phyloP scores from a whole-genome alignment of 345 rosid species.

The Pistacia atlantica region DNA sequence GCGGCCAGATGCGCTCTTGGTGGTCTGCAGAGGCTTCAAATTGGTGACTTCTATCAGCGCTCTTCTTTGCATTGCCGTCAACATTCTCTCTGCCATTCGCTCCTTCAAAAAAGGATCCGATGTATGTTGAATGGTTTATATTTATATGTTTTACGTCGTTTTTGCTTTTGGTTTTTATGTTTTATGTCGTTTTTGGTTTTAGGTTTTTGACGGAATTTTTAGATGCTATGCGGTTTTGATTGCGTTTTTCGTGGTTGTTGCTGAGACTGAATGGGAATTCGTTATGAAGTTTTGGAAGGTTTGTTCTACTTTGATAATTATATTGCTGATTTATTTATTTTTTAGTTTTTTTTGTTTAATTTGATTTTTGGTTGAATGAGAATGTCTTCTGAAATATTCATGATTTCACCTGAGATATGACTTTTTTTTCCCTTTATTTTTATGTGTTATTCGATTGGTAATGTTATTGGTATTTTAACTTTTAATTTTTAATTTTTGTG shows the following conservation, averaged over 20 bases:
- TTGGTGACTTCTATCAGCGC: slow-evolving; percentile 66
- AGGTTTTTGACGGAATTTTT: slow-evolving; percentile 92
- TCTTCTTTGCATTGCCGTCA: slow-evolving; percentile 77
- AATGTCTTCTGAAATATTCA: too few species aligned
- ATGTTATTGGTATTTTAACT: too few species aligned
- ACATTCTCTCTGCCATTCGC: slow-evolving; percentile 79
- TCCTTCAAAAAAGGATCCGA: slow-evolving; percentile 76
- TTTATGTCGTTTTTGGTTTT: not conserved
- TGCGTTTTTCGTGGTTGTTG: slow-evolving; percentile 67
- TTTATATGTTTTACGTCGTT: not conserved
- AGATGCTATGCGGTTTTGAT: slow-evolving; percentile 86
- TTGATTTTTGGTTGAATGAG: not conserved
- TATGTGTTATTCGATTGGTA: too few species aligned
- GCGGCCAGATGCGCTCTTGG: slow-evolving; percentile 64
- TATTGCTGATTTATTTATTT: too few species aligned
- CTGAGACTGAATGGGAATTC: slow-evolving; percentile 92
- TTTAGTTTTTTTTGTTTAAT: not conserved
- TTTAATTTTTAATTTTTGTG: too few species aligned
- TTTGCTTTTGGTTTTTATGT: not conserved
- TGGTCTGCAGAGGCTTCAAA: slow-evolving; percentile 79
- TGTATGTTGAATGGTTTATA: slow-evolving; percentile 36
- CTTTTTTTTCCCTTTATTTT: too few species aligned
- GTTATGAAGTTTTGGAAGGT: slow-evolving; percentile 76
- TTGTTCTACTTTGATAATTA: not conserved
- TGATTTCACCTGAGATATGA: too few species aligned